Conservation (phyloP, 208 protist genomes). For the Herpetomonas samuelpessoai region DNA sequence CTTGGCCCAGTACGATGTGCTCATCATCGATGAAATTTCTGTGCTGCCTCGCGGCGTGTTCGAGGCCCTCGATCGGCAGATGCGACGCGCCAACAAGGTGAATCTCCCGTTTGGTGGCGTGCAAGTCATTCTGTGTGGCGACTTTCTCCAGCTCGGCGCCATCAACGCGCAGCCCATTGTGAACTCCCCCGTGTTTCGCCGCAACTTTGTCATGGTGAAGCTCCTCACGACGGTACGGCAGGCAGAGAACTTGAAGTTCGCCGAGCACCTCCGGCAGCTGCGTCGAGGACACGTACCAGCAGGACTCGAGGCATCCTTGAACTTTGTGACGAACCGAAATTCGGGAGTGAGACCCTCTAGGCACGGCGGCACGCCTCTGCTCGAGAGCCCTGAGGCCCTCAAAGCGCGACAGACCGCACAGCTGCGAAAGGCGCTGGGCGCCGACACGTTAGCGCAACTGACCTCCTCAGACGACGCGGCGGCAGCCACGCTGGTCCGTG, state of each 20-base stretch:
- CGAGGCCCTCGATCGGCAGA: constrained; percentile 71
- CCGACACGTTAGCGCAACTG: constrained; percentile 4
- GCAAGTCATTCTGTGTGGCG: constrained; percentile 90
- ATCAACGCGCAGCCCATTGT: constrained; percentile 62
- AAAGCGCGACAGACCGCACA: constrained; percentile 21
- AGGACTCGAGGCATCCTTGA: constrained; percentile 23
- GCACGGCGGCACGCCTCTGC: constrained; percentile 17
- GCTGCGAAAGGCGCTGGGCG: constrained; percentile 5
- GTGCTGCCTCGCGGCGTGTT: constrained; percentile 87
- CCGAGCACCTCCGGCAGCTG: constrained; percentile 64
- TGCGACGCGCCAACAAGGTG: constrained; percentile 71
- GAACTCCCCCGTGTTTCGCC: constrained; percentile 65
- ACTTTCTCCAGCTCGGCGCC: constrained; percentile 91
- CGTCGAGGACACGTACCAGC: constrained; percentile 67
- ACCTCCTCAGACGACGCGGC: constrained; percentile 4
- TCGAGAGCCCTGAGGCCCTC: constrained; percentile 8
- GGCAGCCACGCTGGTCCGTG: constrained; percentile 1
- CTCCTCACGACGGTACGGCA: constrained; percentile 68
- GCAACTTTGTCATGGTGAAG: constrained; percentile 81
- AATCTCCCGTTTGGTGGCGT: constrained; percentile 89
- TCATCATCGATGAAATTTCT: constrained; percentile 93
- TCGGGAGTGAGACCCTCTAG: too few relatives aligned
- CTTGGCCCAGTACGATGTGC: constrained; percentile 74
- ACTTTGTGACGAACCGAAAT: neutral
- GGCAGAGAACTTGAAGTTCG: constrained; percentile 37